Evolutionary conservation across 176 grass and related monocot genomes (phyloP), one percentile per base, ranked within the genome.

Genomic region (Aegilops speltoides): DNA sequence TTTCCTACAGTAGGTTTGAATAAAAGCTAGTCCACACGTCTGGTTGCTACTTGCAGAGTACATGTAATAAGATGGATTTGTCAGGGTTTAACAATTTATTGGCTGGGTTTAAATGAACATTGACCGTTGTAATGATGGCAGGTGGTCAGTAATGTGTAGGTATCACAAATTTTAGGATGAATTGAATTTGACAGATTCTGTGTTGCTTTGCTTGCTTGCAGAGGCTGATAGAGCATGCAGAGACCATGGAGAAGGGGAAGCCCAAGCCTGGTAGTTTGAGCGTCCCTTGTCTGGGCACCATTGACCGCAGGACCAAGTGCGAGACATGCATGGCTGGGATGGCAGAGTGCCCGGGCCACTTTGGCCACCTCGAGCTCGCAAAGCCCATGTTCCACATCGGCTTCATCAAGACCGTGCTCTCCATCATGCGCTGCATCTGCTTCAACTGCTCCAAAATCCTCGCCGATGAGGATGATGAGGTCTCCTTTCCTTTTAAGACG

Each of bases 231-330:
- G 86, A 95, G 67, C 96, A 98, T 70, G 83, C 91, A 38, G 96
- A 98, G 86, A 98, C 96, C 24, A 95, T 95, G 96, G 96, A 98
- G 84, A 89, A 89, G 70, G 96, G 96, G 15, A 98, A 98, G 84
- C 91, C 93, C 0, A 98, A 98, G 57, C 86, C 91, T 56, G 91
- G 66, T 13, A 93, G 96, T 23, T 88, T 98, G 15, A 98, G 96
- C 76, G 96, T 95, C 57, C 91, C 96, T 56, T 86, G 93, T 65
- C 72, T 98, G 52, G 96, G 96, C 22, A 98, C 96, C 54, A 98
- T 98, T 16, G 96, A 95, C 45, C 85, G 96, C 84, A 33, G 32
- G 32, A 33, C 32, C 3, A 33, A 33, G 3, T 33, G 32, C 32
- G 32, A 33, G 32, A 33, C 32, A 33, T 33, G 32, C 32, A 33